phyloP scores from a whole-genome alignment of 495 filamentous ascomycete genomes.

The Neurospora sp. region DNA sequence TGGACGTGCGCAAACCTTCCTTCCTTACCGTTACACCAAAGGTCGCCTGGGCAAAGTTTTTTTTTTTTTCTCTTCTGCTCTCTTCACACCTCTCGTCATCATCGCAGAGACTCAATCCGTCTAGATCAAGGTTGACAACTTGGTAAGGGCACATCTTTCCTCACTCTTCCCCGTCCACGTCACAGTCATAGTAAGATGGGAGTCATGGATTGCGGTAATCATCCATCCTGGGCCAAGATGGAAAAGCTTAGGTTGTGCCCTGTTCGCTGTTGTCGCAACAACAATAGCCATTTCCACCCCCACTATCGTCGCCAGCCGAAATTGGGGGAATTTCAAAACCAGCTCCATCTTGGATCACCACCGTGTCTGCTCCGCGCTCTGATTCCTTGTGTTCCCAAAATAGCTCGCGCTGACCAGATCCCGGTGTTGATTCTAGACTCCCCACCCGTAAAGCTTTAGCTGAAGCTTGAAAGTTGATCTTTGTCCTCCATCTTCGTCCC shows the following conservation, averaged over 20 bases:
- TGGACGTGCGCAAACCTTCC: background rate
- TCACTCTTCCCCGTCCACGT: background rate
- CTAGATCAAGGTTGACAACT: background rate
- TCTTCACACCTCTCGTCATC: background rate
- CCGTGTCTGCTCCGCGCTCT: background rate
- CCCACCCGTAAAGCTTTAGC: background rate
- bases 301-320: constrained; percentile 14
- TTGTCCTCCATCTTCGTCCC: background rate
- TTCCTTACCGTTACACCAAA: background rate
- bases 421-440: background rate
- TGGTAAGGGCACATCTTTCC: background rate
- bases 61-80: background rate
- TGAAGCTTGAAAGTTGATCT: background rate
- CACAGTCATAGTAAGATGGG: background rate
- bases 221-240: background rate
- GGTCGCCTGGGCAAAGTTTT: background rate
- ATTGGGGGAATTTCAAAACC: constrained; percentile 5
- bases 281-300: constrained; percentile 10
- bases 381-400: background rate
- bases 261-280: background rate
- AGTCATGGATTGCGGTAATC: background rate
- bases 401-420: background rate
- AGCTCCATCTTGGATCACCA: background rate
- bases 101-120: background rate
- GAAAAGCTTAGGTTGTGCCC: background rate